phyloP scores from a whole-genome alignment of 805 yeast species.

The Ogataea methylovora region DNA sequence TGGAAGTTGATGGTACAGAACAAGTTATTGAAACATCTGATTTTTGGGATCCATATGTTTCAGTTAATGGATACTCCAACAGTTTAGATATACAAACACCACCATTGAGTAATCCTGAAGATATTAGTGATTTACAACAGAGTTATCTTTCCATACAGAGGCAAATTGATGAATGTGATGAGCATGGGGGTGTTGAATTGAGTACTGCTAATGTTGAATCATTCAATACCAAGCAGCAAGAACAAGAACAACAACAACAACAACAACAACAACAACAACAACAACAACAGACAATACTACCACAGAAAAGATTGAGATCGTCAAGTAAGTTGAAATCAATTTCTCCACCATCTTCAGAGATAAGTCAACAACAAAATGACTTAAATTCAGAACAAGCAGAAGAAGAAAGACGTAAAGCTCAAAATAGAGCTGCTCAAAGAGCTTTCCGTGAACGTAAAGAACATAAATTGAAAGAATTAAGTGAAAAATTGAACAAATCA shows the following conservation, averaged over 20 bases:
- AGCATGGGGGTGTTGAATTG: too few species aligned
- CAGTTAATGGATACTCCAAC: too few species aligned
- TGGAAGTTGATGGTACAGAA: too few species aligned
- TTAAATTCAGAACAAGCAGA: conserved; percentile 28
- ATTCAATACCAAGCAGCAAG: neutral
- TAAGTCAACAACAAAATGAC: neutral
- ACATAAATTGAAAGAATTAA: conserved; percentile 59
- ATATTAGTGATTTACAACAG: too few species aligned
- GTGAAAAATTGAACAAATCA: conserved; percentile 46
- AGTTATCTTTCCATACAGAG: too few species aligned
- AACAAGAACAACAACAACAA: neutral
- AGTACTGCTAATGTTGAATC: neutral
- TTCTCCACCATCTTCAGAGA: neutral
- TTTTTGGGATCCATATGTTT: conserved; percentile 1
- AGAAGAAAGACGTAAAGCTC: conserved; percentile 59
- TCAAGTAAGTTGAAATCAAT: neutral
- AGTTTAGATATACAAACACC: too few species aligned
- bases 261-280: neutral
- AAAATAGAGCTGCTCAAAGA: conserved; percentile 80
- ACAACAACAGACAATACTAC: neutral
- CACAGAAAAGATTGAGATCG: neutral
- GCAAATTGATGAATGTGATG: too few species aligned
- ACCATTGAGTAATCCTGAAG: too few species aligned
- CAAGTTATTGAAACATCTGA: too few species aligned
- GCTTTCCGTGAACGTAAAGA: conserved; percentile 83